phyloP scores from a whole-genome alignment of 352 stramenopile genomes.

The Globisporangium abappressorium region DNA sequence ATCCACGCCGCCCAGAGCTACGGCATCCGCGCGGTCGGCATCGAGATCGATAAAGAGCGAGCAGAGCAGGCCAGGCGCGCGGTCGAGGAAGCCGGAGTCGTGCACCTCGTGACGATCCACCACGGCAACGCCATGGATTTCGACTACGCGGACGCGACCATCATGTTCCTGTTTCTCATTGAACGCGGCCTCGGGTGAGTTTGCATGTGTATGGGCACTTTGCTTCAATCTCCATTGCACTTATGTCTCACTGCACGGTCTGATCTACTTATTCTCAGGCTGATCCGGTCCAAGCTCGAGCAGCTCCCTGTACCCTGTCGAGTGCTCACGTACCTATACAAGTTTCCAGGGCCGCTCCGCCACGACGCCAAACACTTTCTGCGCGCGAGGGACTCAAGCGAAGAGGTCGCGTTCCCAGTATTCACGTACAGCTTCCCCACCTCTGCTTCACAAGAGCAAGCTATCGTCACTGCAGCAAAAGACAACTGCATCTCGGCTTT shows the following conservation, averaged over 20 bases:
- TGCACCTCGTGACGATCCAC: slow-evolving; percentile 58
- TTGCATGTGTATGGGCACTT: neutral
- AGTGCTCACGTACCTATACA: slow-evolving; percentile 80
- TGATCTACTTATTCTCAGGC: slow-evolving; percentile 19
- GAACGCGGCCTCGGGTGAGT: slow-evolving; percentile 56
- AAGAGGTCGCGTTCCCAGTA: slow-evolving; percentile 62
- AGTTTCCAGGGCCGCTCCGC: slow-evolving; percentile 37
- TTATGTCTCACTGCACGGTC: neutral
- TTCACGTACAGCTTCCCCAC: slow-evolving; percentile 70
- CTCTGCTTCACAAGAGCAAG: neutral
- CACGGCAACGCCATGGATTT: slow-evolving; percentile 74
- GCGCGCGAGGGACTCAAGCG: slow-evolving; percentile 27
- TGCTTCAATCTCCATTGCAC: neutral
- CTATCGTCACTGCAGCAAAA: neutral
- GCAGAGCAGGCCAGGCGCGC: slow-evolving; percentile 28
- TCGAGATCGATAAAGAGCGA: slow-evolving; percentile 62
- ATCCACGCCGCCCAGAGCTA: slow-evolving; percentile 50
- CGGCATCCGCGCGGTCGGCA: slow-evolving; percentile 54
- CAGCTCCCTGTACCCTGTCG: slow-evolving; percentile 34
- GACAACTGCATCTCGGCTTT: slow-evolving; percentile 1
- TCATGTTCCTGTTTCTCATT: slow-evolving; percentile 85
- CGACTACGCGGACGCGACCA: slow-evolving; percentile 50
- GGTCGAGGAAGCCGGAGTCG: slow-evolving; percentile 26
- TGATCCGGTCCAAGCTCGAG: slow-evolving; percentile 52
- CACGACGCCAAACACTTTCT: slow-evolving; percentile 49